Evolutionary conservation across 306 rosid genomes (phyloP), one percentile per base, ranked within the genome.

Genomic region (Leucaena leucocephala): DNA sequence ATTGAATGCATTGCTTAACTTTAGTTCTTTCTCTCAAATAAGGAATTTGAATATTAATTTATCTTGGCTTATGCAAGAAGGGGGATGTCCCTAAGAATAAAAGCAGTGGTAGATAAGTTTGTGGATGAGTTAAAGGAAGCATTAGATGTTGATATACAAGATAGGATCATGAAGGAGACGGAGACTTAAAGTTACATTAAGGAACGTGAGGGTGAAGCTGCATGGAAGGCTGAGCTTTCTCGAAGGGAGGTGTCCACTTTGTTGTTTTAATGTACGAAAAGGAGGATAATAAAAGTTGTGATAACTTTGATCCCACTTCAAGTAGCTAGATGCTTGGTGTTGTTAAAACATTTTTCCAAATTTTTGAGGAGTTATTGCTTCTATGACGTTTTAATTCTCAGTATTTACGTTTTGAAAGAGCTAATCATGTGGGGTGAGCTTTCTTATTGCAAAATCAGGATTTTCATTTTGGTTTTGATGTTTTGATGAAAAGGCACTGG

Each of bases 211-310:
- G 1, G 27, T 27, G 1, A 27, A 27, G 97, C 98, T 78, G 98
- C 98, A 79, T 94, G 98, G 98, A 92, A 94, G 83, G 97, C 97
- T 34, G 98, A 94, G 80, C 98, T 94, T 83, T 92, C 98, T 73
- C 98, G 97, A 67, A 94, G 98, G 3, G 98, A 94, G 98, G 98
- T 93, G 33, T 45, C 59, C 4, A 63, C 33, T 75, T 71, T 8
- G 7, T 12, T 1, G 21, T 35, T 14, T 35, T 45, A 61, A 7
- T 16, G 35, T 35, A 36, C 7, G 33, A 38, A 55, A n/a, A 36
- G 52, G 58, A 45, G 65, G 38, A 74, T 67, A 8, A 57, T 57
- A 5, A 33, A 46, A 76, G 58, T 6, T 44, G 71, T 10, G 55
- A 57, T 69, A 38, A 44, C 27, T 74, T 15, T 68, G 50, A 39